phyloP scores from a whole-genome alignment of 805 yeast species.

The Pichia scutulata region DNA sequence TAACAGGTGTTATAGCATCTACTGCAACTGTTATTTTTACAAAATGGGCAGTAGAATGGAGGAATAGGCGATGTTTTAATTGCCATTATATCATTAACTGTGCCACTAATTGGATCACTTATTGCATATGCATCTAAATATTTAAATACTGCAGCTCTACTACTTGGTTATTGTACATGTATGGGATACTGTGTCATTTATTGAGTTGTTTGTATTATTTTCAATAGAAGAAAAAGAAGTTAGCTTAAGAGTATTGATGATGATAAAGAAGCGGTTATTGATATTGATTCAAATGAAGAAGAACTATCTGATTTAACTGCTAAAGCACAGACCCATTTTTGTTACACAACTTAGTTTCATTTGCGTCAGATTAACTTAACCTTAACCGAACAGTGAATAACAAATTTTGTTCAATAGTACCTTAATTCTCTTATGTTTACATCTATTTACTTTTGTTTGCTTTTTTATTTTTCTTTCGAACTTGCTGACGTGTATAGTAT shows the following conservation, averaged over 20 bases:
- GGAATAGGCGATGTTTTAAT: not conserved
- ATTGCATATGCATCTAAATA: conserved; percentile 24
- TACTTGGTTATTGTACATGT: conserved; percentile 20
- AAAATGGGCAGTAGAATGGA: not conserved
- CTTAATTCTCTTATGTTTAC: no score
- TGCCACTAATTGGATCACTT: conserved; percentile 3
- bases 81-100: conserved; percentile 2
- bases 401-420: no score
- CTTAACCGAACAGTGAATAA: no score
- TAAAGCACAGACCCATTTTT: conserved; percentile 44
- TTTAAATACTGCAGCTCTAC: no score
- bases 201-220: conserved; percentile 1
- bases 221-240: not conserved
- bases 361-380: no score
- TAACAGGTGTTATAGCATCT: conserved; percentile 15
- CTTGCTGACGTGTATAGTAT: no score
- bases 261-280: not conserved
- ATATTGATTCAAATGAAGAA: not conserved
- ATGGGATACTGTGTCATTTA: not conserved
- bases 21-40: conserved; percentile 4
- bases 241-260: not conserved
- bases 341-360: no score
- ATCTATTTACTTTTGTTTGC: no score
- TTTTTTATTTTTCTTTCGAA: no score
- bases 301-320: conserved; percentile 44